phyloP scores from a whole-genome alignment of 2,329 filamentous ascomycete genomes.

The Fusarium albidum region DNA sequence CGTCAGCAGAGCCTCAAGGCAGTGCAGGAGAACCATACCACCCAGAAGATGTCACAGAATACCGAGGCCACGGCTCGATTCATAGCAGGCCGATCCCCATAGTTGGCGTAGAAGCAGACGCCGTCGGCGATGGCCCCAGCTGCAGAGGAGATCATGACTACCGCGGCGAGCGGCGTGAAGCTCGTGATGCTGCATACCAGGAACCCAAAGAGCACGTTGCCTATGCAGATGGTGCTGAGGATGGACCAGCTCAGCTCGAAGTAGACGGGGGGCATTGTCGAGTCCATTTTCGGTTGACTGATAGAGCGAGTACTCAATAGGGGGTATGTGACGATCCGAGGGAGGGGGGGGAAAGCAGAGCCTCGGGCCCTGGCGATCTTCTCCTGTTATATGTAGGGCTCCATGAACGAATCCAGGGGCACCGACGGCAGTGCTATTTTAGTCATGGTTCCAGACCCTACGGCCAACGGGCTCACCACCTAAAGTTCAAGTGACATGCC shows the following conservation, averaged over 20 bases:
- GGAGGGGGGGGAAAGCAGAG: no score
- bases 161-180: slow-evolving; percentile 45
- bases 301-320: no score
- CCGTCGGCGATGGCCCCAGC: slow-evolving; percentile 51
- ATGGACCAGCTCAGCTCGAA: slow-evolving; percentile 53
- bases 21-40: slow-evolving; percentile 39
- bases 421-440: no score
- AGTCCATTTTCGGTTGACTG: no score
- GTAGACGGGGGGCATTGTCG: slow-evolving; percentile 34
- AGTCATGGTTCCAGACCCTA: no score
- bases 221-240: slow-evolving; percentile 51
- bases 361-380: no score
- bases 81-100: slow-evolving; percentile 32
- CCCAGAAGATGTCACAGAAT: slow-evolving; percentile 51
- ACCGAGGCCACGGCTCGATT: slow-evolving; percentile 45
- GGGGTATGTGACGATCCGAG: no score
- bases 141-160: slow-evolving; percentile 48
- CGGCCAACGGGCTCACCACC: no score
- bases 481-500: no score
- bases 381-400: no score
- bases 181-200: slow-evolving; percentile 49
- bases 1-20: not conserved
- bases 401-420: no score
- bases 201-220: slow-evolving; percentile 49
- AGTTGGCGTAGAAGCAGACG: slow-evolving; percentile 52